phyloP scores from a whole-genome alignment of 1,139 yeast genomes.

The Candida sanyaensis region DNA sequence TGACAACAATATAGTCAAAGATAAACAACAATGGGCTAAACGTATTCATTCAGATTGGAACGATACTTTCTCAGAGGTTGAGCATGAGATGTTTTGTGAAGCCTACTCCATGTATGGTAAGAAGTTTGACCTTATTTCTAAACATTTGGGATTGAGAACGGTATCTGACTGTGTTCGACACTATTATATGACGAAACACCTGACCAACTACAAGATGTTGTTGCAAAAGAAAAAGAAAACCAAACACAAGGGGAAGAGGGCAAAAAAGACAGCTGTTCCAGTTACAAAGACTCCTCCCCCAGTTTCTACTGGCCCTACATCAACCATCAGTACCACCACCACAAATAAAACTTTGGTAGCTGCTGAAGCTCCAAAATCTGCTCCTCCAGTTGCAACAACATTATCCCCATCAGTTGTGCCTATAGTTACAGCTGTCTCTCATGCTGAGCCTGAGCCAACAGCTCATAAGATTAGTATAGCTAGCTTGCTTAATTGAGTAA shows the following conservation, averaged over 20 bases:
- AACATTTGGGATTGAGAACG: conserved; percentile 75
- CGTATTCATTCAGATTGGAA: conserved; percentile 67
- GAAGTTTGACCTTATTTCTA: conserved; percentile 86
- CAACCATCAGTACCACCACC: neutral
- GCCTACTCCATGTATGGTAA: conserved; percentile 81
- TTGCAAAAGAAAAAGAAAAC: conserved; percentile 59
- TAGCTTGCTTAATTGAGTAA: neutral
- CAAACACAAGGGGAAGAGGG: conserved; percentile 39
- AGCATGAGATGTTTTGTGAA: conserved; percentile 79
- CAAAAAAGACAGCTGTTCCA: conserved; percentile 21
- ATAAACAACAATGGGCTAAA: conserved; percentile 63
- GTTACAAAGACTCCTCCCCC: neutral
- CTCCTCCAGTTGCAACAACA: conserved; percentile 2
- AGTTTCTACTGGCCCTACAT: neutral
- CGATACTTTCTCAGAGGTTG: conserved; percentile 72
- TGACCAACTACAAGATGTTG: conserved; percentile 73
- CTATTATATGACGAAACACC: conserved; percentile 86
- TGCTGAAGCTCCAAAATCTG: conserved; percentile 1
- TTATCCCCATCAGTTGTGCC: neutral
- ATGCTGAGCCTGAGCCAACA: neutral
- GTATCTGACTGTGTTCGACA: conserved; percentile 90
- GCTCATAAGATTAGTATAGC: neutral
- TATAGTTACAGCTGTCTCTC: neutral
- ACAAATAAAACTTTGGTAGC: neutral
- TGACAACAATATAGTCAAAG: conserved; percentile 68